Conservation (phyloP, 2,329 filamentous ascomycete genomes). For the Claviceps monticola region DNA sequence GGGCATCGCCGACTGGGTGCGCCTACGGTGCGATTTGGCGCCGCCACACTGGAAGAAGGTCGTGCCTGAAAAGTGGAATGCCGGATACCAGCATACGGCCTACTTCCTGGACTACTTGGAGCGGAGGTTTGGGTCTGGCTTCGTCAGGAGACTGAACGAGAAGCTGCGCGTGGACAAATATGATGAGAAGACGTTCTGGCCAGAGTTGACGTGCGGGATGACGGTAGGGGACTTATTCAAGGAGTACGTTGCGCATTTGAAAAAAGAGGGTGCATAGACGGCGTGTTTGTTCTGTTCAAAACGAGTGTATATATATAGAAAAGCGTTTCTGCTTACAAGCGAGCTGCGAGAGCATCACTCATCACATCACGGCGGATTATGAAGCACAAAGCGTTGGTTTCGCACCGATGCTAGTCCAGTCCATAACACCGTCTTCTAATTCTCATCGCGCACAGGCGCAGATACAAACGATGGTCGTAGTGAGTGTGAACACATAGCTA, state of each 20-base stretch:
- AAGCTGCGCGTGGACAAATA: constrained; percentile 50
- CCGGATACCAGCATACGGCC: constrained; percentile 78
- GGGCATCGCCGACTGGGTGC: constrained; percentile 86
- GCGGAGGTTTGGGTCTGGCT: constrained; percentile 43
- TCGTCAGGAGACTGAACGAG: constrained; percentile 52
- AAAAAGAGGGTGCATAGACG: no score
- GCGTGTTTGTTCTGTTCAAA: no score
- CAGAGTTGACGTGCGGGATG: constrained; percentile 45
- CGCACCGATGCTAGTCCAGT: no score
- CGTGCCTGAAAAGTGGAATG: constrained; percentile 56
- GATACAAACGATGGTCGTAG: no score
- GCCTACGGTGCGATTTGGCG: constrained; percentile 55
- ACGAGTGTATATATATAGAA: no score
- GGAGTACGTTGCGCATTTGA: constrained; percentile 42
- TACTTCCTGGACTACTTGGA: constrained; percentile 88
- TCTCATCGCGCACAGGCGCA: no score
- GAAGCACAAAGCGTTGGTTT: no score
- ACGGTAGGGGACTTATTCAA: constrained; percentile 58
- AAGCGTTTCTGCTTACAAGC: no score
- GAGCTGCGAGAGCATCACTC: no score
- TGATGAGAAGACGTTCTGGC: constrained; percentile 53
- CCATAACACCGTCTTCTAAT: no score
- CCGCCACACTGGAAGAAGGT: constrained; percentile 74
- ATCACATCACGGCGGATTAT: no score
- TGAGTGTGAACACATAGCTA: no score